Evolutionary conservation across 2,329 filamentous ascomycete species (phyloP).

Genomic region (Cyphellophora attinorum): DNA sequence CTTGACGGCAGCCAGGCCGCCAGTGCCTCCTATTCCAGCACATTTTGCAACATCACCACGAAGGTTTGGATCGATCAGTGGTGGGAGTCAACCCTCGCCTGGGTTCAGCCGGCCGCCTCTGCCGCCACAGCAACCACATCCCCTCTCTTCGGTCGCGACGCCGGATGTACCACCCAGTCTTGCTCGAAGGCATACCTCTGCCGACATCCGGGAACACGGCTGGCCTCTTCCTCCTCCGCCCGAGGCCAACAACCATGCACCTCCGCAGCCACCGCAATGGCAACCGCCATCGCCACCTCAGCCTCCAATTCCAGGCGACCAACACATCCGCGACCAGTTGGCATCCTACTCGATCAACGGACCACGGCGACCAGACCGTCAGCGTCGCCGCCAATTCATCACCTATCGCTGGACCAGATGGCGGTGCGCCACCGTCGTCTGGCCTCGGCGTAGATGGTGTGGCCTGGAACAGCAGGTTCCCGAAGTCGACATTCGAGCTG

Average conservation of each 20-base stretch:
- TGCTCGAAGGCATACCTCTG: slow-evolving; percentile 80
- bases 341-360: slow-evolving; percentile 57
- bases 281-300: slow-evolving; percentile 44
- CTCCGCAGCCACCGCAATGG: slow-evolving; percentile 47
- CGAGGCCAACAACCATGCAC: slow-evolving; percentile 59
- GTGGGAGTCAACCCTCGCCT: slow-evolving; percentile 53
- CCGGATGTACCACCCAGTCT: slow-evolving; percentile 53
- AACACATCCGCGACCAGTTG: slow-evolving; percentile 52
- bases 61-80: slow-evolving; percentile 78
- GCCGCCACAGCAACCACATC: slow-evolving; percentile 60
- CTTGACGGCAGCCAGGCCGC: slow-evolving; percentile 9
- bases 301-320: slow-evolving; percentile 37
- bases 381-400: slow-evolving; percentile 10
- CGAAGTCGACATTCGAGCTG: slow-evolving; percentile 14
- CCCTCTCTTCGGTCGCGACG: slow-evolving; percentile 46
- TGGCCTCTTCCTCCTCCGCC: slow-evolving; percentile 46
- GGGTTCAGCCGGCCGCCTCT: slow-evolving; percentile 63
- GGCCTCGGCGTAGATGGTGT: slow-evolving; percentile 15
- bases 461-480: slow-evolving; percentile 16
- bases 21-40: slow-evolving; percentile 31
- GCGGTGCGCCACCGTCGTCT: slow-evolving; percentile 11
- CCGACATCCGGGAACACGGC: slow-evolving; percentile 83
- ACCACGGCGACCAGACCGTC: slow-evolving; percentile 32
- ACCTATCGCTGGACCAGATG: slow-evolving; percentile 11
- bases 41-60: slow-evolving; percentile 70